Evolutionary conservation across 1,284 basidiomycete species (phyloP).

Genomic region (Lentinula novae-zelandiae): DNA sequence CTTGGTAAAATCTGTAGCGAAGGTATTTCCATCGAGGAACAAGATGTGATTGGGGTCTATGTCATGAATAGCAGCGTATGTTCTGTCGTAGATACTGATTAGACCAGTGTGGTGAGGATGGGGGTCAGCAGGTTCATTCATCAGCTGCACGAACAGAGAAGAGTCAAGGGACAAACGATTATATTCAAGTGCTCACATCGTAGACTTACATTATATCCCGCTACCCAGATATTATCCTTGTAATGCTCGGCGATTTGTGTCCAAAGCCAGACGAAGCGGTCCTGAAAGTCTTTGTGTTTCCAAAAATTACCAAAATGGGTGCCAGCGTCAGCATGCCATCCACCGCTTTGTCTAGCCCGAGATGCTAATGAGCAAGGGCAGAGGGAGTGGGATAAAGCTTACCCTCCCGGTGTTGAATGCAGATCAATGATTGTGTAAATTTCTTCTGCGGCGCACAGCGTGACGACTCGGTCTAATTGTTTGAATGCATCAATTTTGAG

Average conservation of each 20-base stretch:
- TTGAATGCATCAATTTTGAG: conserved; percentile 51
- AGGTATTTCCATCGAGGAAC: conserved; percentile 72
- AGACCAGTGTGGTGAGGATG: conserved; percentile 40
- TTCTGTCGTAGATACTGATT: conserved; percentile 59
- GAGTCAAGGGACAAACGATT: not conserved
- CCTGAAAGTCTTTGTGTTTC: conserved; percentile 76
- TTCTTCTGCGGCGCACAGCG: conserved; percentile 52
- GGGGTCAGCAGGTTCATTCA: conserved; percentile 75
- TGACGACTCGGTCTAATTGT: conserved; percentile 50
- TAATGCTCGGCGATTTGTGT: conserved; percentile 63
- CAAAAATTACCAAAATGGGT: conserved; percentile 47
- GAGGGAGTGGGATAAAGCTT: not conserved
- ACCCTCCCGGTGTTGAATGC: conserved; percentile 57
- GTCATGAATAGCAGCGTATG: conserved; percentile 59
- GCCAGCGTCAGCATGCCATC: conserved; percentile 36
- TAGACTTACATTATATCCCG: conserved; percentile 59
- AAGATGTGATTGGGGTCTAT: conserved; percentile 66
- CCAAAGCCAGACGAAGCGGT: conserved; percentile 70
- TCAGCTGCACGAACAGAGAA: conserved; percentile 13
- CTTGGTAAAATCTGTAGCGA: conserved; percentile 68
- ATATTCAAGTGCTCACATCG: not conserved
- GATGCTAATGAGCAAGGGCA: conserved; percentile 19
- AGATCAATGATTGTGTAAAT: conserved; percentile 58
- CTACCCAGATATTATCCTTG: conserved; percentile 64
- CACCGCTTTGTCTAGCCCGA: conserved; percentile 30